These are phyloP conservation scores for Hanseniaspora lindneri DNA, from an alignment of 805 yeast genomes.

Conservation along the genomic window DNA sequence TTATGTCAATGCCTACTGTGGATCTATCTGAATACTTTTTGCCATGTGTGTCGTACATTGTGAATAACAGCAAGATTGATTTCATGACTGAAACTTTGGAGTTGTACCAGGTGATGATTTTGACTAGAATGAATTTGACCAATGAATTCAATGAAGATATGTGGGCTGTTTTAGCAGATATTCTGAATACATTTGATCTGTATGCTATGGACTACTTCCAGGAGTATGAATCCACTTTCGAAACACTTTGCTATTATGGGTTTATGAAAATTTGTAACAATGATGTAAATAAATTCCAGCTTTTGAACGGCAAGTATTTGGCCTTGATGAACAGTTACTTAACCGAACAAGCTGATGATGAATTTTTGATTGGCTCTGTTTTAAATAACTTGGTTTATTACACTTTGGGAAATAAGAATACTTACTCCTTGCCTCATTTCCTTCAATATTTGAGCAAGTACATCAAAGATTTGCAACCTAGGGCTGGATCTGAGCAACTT, in stretches of 20 bases:
- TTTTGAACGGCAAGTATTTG: constrained; percentile 24
- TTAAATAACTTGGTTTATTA: constrained; percentile 27
- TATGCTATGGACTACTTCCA: constrained; percentile 51
- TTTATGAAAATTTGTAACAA: constrained; percentile 27
- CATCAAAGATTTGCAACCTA: neutral
- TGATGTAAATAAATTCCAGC: constrained; percentile 22
- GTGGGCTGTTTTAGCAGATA: constrained; percentile 42
- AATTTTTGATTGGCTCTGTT: constrained; percentile 31
- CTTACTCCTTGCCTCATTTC: constrained; percentile 22
- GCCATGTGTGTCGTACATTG: constrained; percentile 49
- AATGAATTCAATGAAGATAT: constrained; percentile 38
- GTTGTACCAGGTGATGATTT: constrained; percentile 43
- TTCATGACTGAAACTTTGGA: constrained; percentile 55
- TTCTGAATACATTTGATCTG: constrained; percentile 44
- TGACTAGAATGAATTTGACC: constrained; percentile 37
- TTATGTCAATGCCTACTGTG: constrained; percentile 51
- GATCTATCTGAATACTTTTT: constrained; percentile 43
- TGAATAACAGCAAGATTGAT: constrained; percentile 47
- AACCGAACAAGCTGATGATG: constrained; percentile 24
- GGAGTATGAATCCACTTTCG: constrained; percentile 44
- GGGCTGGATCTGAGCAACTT: too few relatives aligned
- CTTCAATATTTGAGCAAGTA: constrained; percentile 20
- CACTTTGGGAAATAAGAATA: constrained; percentile 27
- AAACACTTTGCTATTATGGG: constrained; percentile 41
- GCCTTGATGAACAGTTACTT: constrained; percentile 18